A percentile compares a stretch with the other conserved stretches of the same genome.
phyloP scores from a whole-genome alignment of 2,329 filamentous ascomycete species.

The Aspergillus jensenii region DNA sequence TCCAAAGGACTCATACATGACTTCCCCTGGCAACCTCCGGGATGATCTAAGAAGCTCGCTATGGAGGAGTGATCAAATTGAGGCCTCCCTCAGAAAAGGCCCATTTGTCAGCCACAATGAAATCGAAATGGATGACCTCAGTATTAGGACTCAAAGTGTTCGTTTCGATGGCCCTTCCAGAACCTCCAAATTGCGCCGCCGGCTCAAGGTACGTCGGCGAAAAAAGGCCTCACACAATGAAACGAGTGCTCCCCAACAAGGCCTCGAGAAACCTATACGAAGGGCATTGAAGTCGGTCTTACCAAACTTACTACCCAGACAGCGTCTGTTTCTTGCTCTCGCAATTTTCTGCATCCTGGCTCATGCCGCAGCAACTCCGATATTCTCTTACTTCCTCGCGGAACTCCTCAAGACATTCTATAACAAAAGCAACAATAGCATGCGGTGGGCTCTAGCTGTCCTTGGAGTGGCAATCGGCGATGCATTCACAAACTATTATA shows the following conservation, averaged over 20 bases:
- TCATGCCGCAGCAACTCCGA: slow-evolving; percentile 67
- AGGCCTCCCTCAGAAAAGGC: not conserved
- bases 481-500: slow-evolving; percentile 62
- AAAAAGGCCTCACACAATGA: not conserved
- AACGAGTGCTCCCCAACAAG: not conserved
- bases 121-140: not conserved
- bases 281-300: slow-evolving; percentile 69
- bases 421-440: slow-evolving; percentile 48
- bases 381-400: slow-evolving; percentile 75
- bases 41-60: not conserved
- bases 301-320: slow-evolving; percentile 57
- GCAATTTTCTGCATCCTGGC: slow-evolving; percentile 63
- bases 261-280: slow-evolving; percentile 32
- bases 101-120: not conserved
- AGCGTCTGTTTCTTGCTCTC: slow-evolving; percentile 57
- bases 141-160: not conserved
- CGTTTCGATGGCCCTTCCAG: not conserved
- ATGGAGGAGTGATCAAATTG: not conserved
- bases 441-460: slow-evolving; percentile 69
- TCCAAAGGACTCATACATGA: not conserved
- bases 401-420: slow-evolving; percentile 72
- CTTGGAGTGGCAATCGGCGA: slow-evolving; percentile 68
- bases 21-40: not conserved
- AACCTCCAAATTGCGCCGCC: not conserved
- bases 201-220: not conserved